A percentile compares a stretch with the other conserved stretches of the same genome.
These are phyloP conservation scores for Carnegiea gigantea DNA, from an alignment of 179 eudicot genomes.

Conservation along the genomic window DNA sequence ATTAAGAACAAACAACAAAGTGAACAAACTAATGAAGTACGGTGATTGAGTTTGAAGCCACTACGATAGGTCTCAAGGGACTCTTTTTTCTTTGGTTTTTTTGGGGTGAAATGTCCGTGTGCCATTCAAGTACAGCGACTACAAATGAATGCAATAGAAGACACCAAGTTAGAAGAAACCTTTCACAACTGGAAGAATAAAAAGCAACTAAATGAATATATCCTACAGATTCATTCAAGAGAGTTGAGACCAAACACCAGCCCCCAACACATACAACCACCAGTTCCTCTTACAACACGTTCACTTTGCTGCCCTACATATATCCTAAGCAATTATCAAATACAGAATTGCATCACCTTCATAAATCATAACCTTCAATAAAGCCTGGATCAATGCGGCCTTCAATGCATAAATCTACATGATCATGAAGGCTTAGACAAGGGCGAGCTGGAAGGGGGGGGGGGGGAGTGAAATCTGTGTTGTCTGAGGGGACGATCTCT, in stretches of 20 bases:
- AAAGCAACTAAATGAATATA: background rate
- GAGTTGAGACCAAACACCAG: background rate
- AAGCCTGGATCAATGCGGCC: background rate
- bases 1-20: background rate
- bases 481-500: conserved; percentile 13
- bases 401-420: background rate
- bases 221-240: background rate
- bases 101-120: too few species aligned
- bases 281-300: background rate
- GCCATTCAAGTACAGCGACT: too few species aligned
- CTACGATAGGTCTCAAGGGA: too few species aligned
- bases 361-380: background rate
- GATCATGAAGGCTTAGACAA: background rate
- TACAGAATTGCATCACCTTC: background rate
- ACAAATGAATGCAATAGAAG: too few species aligned
- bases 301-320: background rate
- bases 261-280: background rate
- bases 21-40: background rate
- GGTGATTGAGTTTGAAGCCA: too few species aligned
- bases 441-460: background rate
- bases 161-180: too few species aligned
- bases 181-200: background rate
- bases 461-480: background rate
- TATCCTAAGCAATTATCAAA: background rate
- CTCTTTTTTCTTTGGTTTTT: too few species aligned